Percentiles rank a stretch among this genome's conserved stretches.
Conservation (phyloP, 495 filamentous ascomycete species). For the Penicillium arizonense region DNA sequence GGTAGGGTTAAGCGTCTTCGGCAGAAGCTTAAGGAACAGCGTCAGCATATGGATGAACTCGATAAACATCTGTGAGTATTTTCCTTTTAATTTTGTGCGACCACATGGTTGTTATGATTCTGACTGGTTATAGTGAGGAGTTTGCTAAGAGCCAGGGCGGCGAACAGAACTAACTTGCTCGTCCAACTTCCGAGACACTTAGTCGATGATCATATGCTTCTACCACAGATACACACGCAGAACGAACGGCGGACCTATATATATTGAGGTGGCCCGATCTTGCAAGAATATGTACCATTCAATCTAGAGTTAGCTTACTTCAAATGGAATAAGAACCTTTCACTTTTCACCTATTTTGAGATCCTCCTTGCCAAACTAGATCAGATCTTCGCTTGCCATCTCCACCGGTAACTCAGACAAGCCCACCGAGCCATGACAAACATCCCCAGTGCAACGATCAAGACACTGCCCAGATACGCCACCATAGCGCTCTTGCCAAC, state of each 20-base stretch:
- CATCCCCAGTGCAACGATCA: conserved; percentile 34
- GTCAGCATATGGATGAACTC: conserved; percentile 72
- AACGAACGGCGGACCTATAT: not conserved
- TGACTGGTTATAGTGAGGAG: conserved; percentile 54
- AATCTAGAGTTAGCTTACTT: not conserved
- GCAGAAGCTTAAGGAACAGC: conserved; percentile 71
- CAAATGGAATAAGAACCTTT: conserved; percentile 1
- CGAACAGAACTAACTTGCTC: conserved; percentile 63
- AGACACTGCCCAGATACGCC: conserved; percentile 34
- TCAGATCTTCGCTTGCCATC: conserved; percentile 35
- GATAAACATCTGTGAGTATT: conserved; percentile 71
- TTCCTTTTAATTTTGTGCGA: not conserved
- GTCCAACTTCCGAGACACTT: too few species aligned
- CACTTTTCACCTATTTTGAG: not conserved
- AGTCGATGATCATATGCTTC: not conserved
- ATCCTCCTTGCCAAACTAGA: not conserved
- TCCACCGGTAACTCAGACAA: conserved; percentile 48
- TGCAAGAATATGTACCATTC: not conserved
- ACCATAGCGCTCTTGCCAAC: conserved; percentile 36
- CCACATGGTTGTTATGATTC: not conserved
- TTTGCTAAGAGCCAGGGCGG: conserved; percentile 63
- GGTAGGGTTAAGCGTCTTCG: conserved; percentile 57
- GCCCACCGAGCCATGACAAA: conserved; percentile 49
- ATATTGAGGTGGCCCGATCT: not conserved
- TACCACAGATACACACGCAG: too few species aligned